Percentiles rank a stretch among this genome's conserved stretches.
Conservation (phyloP, 805 yeast species). For the Pichia californica region DNA sequence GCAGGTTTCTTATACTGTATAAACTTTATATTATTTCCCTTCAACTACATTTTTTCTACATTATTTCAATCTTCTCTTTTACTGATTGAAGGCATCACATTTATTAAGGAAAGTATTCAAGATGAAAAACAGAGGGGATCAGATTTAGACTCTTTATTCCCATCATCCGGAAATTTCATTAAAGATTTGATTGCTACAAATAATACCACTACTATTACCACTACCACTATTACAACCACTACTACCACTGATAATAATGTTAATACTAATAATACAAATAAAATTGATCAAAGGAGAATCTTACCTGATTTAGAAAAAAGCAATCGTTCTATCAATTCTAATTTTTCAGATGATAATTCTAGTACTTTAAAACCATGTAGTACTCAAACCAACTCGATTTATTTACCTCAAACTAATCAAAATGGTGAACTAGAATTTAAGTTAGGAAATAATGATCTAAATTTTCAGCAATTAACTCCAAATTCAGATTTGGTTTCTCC, state of each 20-base stretch:
- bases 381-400: slow-evolving; percentile 37
- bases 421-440: slow-evolving; percentile 56
- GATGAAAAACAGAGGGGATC: not conserved
- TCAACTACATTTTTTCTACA: not conserved
- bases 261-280: too few species aligned
- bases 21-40: not conserved
- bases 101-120: not conserved
- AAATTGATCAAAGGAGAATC: too few species aligned
- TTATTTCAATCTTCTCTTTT: slow-evolving; percentile 2
- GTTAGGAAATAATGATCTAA: slow-evolving; percentile 19
- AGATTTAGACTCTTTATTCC: slow-evolving; percentile 1
- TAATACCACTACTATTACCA: not conserved
- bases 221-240: too few species aligned
- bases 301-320: too few species aligned
- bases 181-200: not conserved
- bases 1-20: not conserved
- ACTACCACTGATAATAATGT: too few species aligned
- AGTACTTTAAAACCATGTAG: slow-evolving; percentile 33
- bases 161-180: not conserved
- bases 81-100: not conserved
- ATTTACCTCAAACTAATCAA: slow-evolving; percentile 44
- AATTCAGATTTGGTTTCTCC: slow-evolving; percentile 18
- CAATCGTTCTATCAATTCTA: too few species aligned
- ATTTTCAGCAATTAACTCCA: slow-evolving; percentile 23
- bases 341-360: too few species aligned